Conservation (phyloP, 129 eudicot species). For the Oenanthe sinensis region DNA sequence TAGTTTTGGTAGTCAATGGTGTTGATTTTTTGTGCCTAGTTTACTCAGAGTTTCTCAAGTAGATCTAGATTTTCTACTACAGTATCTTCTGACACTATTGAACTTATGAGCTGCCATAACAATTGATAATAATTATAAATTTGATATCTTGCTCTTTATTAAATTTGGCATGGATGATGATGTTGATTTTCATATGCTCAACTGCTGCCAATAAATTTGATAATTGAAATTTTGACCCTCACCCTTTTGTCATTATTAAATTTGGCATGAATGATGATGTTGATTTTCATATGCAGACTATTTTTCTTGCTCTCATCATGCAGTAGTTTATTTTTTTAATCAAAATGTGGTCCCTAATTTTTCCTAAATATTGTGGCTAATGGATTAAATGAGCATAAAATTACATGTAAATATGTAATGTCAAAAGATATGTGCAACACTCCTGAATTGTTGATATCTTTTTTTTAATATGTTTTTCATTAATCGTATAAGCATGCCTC, state of each 20-base stretch:
- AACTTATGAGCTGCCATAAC: constrained; percentile 45
- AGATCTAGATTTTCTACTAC: constrained; percentile 4
- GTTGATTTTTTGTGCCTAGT: not conserved
- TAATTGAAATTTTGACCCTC: constrained; percentile 8
- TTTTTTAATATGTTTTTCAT: too few relatives aligned
- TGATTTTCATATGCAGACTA: constrained; percentile 1
- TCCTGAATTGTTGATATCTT: too few relatives aligned
- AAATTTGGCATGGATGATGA: not conserved
- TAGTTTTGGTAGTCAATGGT: not conserved
- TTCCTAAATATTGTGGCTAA: not conserved
- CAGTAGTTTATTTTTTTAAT: constrained; percentile 14
- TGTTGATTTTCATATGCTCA: not conserved
- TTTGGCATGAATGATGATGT: not conserved
- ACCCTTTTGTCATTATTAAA: constrained; percentile 21
- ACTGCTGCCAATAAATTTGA: constrained; percentile 46
- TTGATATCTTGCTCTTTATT: constrained; percentile 19
- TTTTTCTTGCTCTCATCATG: constrained; percentile 4
- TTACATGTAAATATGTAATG: not conserved
- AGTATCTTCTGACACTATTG: constrained; percentile 3
- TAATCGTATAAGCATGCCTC: not conserved
- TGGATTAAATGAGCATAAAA: not conserved
- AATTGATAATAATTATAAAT: constrained; percentile 25
- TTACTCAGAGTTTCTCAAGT: not conserved
- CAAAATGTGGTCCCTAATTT: constrained; percentile 20
- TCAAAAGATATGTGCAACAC: not conserved